phyloP scores from a whole-genome alignment of 2,329 filamentous ascomycete species.

The Fusarium algeriense region DNA sequence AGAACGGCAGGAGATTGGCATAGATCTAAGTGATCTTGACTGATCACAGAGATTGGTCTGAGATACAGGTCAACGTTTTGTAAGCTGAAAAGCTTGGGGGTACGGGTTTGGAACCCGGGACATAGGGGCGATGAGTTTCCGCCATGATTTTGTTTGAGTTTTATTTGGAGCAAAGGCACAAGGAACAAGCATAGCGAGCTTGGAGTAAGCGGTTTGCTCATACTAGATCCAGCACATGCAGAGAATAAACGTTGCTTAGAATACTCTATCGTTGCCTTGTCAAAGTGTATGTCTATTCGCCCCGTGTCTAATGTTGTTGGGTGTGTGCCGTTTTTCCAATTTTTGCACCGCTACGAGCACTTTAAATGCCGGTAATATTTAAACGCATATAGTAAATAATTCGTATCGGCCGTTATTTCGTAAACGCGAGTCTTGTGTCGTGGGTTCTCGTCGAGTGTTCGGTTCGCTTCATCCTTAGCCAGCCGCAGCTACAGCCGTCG shows the following conservation, averaged over 20 bases:
- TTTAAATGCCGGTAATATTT: background rate
- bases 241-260: background rate
- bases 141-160: background rate
- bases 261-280: background rate
- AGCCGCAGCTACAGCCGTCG: background rate
- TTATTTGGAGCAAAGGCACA: background rate
- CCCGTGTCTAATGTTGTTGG: background rate
- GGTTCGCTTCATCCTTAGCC: background rate
- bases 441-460: background rate
- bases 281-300: background rate
- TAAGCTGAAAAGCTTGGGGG: background rate
- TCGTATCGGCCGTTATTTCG: slow-evolving; percentile 8
- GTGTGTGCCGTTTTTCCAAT: background rate
- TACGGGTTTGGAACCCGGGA: background rate
- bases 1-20: background rate
- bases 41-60: background rate
- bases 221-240: background rate
- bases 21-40: background rate
- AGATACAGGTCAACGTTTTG: background rate
- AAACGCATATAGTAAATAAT: background rate
- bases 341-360: background rate
- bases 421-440: background rate
- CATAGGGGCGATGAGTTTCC: background rate
- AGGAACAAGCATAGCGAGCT: background rate
- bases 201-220: background rate